Percentiles rank a stretch among this genome's conserved stretches.
phyloP scores from a whole-genome alignment of 2,329 filamentous ascomycete genomes.

The Metarhizium album region DNA sequence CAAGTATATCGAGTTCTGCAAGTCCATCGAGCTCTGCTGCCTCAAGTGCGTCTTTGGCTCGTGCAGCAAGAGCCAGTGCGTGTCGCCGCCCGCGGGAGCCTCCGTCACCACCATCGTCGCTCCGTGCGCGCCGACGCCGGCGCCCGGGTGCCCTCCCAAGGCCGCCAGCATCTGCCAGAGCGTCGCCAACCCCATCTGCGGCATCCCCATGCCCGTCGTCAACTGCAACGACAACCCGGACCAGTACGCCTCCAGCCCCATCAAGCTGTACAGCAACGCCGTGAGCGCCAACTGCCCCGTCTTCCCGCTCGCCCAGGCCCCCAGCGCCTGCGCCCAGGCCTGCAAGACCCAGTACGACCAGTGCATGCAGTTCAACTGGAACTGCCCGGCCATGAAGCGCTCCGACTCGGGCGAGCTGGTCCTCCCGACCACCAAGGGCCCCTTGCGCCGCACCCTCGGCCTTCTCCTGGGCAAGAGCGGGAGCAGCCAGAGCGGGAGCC shows the following conservation, averaged over 20 bases:
- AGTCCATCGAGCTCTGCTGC: not conserved
- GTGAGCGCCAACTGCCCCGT: not conserved
- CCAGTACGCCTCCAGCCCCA: not conserved
- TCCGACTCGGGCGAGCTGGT: not conserved
- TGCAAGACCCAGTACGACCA: not conserved
- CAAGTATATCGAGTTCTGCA: not conserved
- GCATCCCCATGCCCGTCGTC: not conserved
- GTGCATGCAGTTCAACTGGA: not conserved
- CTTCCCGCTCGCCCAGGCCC: not conserved
- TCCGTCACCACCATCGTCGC: not conserved
- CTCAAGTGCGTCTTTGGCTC: not conserved
- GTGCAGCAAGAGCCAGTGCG: not conserved
- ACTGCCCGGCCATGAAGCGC: not conserved
- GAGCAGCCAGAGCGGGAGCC: no score
- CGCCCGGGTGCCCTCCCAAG: not conserved
- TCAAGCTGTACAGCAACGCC: not conserved
- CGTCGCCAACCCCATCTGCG: not conserved
- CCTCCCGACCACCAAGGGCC: not conserved
- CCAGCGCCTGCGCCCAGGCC: not conserved
- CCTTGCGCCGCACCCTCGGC: not conserved
- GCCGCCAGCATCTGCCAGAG: not conserved
- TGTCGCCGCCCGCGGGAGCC: not conserved
- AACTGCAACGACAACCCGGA: not conserved
- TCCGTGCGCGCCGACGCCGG: not conserved
- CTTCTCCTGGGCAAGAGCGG: not conserved